Evolutionary conservation across 1,284 basidiomycete species (phyloP).

Genomic region (Baeospora myosura): DNA sequence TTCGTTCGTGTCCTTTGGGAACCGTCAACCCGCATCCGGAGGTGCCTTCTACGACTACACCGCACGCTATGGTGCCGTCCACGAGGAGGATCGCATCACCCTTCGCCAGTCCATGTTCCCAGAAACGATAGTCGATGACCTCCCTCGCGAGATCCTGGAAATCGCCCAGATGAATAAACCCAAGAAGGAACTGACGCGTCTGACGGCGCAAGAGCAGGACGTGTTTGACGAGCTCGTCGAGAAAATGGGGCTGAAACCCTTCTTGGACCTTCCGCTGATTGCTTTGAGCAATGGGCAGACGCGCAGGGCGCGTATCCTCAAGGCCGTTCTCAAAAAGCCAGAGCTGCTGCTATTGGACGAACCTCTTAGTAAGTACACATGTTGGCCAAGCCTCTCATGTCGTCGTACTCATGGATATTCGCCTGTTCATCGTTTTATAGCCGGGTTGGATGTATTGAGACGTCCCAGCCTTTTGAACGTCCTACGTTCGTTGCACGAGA

Average conservation of each 20-base stretch:
- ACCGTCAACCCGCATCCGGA: conserved; percentile 47
- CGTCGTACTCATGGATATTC: conserved; percentile 11
- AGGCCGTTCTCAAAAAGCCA: conserved; percentile 67
- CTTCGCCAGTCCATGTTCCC: conserved; percentile 65
- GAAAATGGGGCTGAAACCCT: conserved; percentile 45
- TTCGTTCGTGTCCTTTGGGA: conserved; percentile 68
- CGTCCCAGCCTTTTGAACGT: conserved; percentile 52
- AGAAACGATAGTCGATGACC: conserved; percentile 30
- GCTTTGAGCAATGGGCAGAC: conserved; percentile 92
- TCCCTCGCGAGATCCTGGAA: conserved; percentile 25
- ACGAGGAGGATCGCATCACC: conserved; percentile 75
- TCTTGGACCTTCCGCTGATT: conserved; percentile 78
- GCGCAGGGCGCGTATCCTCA: conserved; percentile 76
- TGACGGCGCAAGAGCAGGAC: conserved; percentile 22
- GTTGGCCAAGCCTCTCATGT: conserved; percentile 10
- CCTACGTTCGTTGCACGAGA: conserved; percentile 51
- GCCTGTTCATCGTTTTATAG: conserved; percentile 34
- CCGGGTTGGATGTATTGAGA: conserved; percentile 63
- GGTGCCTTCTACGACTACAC: conserved; percentile 90
- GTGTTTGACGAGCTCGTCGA: conserved; percentile 45
- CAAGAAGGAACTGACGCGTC: conserved; percentile 15
- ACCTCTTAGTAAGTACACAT: conserved; percentile 58
- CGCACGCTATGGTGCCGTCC: conserved; percentile 79
- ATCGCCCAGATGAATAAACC: conserved; percentile 19
- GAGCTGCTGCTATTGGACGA: conserved; percentile 79